Percentiles rank a stretch among this genome's conserved stretches.
These are phyloP conservation scores for Primulina huaijiensis DNA, from an alignment of 257 asterid species.

Conservation along the genomic window DNA sequence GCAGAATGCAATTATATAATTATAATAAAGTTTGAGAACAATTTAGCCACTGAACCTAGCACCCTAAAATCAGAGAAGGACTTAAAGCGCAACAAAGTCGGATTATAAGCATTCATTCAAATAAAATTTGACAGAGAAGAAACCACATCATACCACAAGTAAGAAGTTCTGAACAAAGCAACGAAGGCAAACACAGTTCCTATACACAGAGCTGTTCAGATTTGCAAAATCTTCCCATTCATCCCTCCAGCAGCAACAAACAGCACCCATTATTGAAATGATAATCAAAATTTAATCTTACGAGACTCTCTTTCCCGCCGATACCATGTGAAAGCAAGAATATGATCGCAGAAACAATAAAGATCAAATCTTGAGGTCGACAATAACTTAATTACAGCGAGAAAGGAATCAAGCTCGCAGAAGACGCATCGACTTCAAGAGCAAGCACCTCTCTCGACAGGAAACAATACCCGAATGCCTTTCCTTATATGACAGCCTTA, in stretches of 20 bases:
- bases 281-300: constrained; percentile 21
- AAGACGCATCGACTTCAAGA: constrained; percentile 34
- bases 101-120: constrained; percentile 4
- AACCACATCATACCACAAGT: constrained; percentile 55
- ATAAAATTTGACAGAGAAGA: constrained; percentile 16
- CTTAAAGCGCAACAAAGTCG: not conserved
- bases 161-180: constrained; percentile 57
- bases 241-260: constrained; percentile 76
- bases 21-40: not conserved
- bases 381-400: constrained; percentile 19
- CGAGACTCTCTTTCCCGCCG: constrained; percentile 15
- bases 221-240: constrained; percentile 66
- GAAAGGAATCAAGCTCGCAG: constrained; percentile 61
- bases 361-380: constrained; percentile 10
- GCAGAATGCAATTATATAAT: constrained; percentile 31
- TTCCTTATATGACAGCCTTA: constrained; percentile 18
- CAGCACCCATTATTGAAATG: constrained; percentile 64
- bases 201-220: constrained; percentile 59
- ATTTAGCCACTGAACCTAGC: not conserved
- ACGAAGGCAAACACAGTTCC: constrained; percentile 66
- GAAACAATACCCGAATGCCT: constrained; percentile 28
- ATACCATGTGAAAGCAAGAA: constrained; percentile 23
- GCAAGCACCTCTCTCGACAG: constrained; percentile 54
- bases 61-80: constrained; percentile 1
- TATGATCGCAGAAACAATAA: constrained; percentile 17